These are phyloP conservation scores for Evansstolkia leycettana DNA, from an alignment of 495 filamentous ascomycete genomes.

Conservation along the genomic window DNA sequence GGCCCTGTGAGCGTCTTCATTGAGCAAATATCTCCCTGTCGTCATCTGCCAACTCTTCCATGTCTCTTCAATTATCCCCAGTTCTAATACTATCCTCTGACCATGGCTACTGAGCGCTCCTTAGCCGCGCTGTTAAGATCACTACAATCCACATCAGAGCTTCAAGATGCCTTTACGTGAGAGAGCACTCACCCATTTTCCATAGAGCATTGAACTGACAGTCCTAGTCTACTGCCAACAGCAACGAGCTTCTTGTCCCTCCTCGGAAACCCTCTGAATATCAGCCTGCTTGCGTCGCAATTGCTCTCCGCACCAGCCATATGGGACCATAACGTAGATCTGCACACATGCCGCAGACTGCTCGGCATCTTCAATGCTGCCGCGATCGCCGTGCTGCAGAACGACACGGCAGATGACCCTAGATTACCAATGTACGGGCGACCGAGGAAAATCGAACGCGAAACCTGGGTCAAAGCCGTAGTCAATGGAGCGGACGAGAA, in stretches of 20 bases:
- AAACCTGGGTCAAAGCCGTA: constrained; percentile 77
- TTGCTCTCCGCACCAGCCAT: constrained; percentile 75
- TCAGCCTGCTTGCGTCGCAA: constrained; percentile 83
- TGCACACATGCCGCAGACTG: constrained; percentile 61
- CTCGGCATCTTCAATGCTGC: constrained; percentile 85
- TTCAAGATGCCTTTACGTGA: constrained; percentile 43
- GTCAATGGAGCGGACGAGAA: constrained; percentile 74
- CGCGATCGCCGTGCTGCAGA: constrained; percentile 49
- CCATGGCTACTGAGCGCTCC: constrained; percentile 40
- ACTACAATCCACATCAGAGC: constrained; percentile 33
- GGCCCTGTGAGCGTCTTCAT: no score
- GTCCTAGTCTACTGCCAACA: constrained; percentile 57
- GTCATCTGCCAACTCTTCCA: no score
- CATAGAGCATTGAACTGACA: constrained; percentile 8
- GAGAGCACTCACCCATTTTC: constrained; percentile 12
- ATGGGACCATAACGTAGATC: constrained; percentile 63
- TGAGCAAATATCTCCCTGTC: no score
- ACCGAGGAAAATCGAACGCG: constrained; percentile 39
- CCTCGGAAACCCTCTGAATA: constrained; percentile 80
- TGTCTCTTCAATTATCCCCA: no score
- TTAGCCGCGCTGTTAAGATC: constrained; percentile 40
- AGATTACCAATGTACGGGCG: constrained; percentile 22
- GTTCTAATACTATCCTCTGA: no score
- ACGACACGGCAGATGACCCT: constrained; percentile 33
- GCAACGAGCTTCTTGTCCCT: constrained; percentile 71